Conservation (phyloP, 345 rosid genomes). For the Eucalyptus grandis region DNA sequence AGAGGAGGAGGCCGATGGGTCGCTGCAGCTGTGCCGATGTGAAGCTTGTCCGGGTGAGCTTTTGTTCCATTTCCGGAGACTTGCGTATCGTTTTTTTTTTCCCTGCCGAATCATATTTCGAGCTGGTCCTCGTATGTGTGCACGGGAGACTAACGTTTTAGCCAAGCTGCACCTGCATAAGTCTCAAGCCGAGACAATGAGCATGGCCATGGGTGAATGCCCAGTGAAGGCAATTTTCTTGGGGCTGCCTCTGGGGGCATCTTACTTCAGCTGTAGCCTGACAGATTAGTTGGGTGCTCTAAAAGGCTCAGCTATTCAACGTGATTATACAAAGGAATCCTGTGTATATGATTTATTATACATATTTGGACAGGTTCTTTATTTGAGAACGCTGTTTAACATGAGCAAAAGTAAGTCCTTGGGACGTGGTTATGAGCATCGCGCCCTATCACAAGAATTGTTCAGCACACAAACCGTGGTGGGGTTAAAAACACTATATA, state of each 20-base stretch:
- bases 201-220: neutral
- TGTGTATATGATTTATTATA: neutral
- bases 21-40: conserved; percentile 18
- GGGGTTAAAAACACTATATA: neutral
- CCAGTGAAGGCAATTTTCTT: neutral
- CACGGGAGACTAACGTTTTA: neutral
- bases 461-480: neutral
- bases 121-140: neutral
- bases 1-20: neutral
- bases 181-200: neutral
- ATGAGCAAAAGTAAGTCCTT: neutral
- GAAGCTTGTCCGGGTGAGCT: conserved; percentile 54
- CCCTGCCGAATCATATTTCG: neutral
- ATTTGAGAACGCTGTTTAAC: neutral
- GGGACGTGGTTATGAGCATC: neutral
- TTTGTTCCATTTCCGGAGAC: neutral
- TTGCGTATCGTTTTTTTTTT: neutral
- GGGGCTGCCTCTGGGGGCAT: neutral
- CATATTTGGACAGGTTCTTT: neutral
- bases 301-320: neutral
- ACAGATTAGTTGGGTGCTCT: neutral
- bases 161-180: neutral
- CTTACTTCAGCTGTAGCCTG: neutral
- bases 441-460: neutral
- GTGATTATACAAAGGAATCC: neutral